Base-by-base conservation (phyloP, 208 protist genomes). In the Acanthamoeba culbertsoni region DNA sequence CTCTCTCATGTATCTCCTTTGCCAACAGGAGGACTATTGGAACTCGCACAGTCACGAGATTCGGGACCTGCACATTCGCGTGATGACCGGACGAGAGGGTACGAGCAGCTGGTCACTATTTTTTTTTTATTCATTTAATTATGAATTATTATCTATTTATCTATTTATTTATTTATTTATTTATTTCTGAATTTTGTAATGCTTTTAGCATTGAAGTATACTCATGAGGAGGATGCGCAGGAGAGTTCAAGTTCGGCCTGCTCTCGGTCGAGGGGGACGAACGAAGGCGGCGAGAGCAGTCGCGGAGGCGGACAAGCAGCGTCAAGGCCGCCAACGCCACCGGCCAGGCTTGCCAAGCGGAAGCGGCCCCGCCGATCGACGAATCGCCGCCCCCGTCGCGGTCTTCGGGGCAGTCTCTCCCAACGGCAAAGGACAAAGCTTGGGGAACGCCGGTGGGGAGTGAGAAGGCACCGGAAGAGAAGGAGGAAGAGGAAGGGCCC, bases 221-320 rank as follows among this genome's bases (percentile, higher is more conserved):
- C n/a, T n/a, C n/a, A n/a, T n/a, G n/a, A n/a, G n/a, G n/a, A n/a
- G n/a, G n/a, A 23, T 59, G 18, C n/a, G 2, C 42, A 84, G 73
- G 73, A 10, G 73, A 84, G 23, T 84, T 84, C 45, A 84, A 84
- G 45, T 84, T 84, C 33, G 73, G 73, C 14, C 73, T 84, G n/a
- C n/a, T 84, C 26, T 84, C 73, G 43, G 73, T 84, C 16, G 73
- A 84, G 45, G 73, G 73, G 28, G 73, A 84, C 26, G 73, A 84
- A 26, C 73, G 73, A 35, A 2, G 73, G 43, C 73, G 73, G 26
- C 73, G 73, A 0, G 73, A 84, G 73, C 20, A 57, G 45, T 37
- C 40, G 28, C 73, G 73, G 3, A 28, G 37, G 31, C 73, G 73
- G 26, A 40, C 73, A 2, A 55, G 14, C 43, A 84, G 73, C 37